Percentiles rank a stretch among this genome's conserved stretches.
These are phyloP conservation scores for Penicillium sp. DNA, from an alignment of 2,329 filamentous ascomycete genomes.

Conservation along the genomic window DNA sequence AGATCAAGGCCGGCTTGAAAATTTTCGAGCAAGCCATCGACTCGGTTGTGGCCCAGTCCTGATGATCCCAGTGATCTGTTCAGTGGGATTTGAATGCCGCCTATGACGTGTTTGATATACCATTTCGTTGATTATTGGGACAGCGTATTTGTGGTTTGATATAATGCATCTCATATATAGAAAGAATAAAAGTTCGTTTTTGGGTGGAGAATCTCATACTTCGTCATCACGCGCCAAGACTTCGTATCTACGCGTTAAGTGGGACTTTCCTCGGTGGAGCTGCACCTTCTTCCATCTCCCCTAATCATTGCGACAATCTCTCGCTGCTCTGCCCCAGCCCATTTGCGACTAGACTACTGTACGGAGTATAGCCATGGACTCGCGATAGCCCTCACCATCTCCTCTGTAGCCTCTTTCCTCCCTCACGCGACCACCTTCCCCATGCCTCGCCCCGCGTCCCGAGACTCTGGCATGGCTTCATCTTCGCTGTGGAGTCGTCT, in stretches of 20 bases:
- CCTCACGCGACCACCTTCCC: constrained; percentile 8
- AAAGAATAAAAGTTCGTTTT: not conserved
- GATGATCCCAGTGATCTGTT: not conserved
- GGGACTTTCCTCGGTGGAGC: not conserved
- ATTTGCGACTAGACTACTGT: not conserved
- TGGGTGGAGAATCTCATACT: not conserved
- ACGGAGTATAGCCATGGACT: constrained; percentile 1
- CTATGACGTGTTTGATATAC: constrained; percentile 21
- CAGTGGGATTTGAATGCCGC: constrained; percentile 13
- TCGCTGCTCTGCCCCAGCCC: not conserved
- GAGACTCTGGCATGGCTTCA: constrained; percentile 34
- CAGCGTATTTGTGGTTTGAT: constrained; percentile 1
- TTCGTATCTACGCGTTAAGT: not conserved
- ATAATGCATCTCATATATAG: not conserved
- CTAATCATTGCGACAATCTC: not conserved
- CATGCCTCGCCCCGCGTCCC: constrained; percentile 24
- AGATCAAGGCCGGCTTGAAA: constrained; percentile 71
- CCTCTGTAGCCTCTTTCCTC: constrained; percentile 3
- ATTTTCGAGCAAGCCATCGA: constrained; percentile 67
- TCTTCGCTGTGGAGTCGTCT: constrained; percentile 70
- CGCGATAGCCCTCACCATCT: not conserved
- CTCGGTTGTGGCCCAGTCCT: constrained; percentile 46
- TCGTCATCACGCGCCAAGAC: not conserved
- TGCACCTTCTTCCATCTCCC: not conserved
- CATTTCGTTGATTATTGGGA: constrained; percentile 14